Evolutionary conservation across 1,284 basidiomycete genomes (phyloP).

Genomic region (Pyrrhoderma lamaoense): DNA sequence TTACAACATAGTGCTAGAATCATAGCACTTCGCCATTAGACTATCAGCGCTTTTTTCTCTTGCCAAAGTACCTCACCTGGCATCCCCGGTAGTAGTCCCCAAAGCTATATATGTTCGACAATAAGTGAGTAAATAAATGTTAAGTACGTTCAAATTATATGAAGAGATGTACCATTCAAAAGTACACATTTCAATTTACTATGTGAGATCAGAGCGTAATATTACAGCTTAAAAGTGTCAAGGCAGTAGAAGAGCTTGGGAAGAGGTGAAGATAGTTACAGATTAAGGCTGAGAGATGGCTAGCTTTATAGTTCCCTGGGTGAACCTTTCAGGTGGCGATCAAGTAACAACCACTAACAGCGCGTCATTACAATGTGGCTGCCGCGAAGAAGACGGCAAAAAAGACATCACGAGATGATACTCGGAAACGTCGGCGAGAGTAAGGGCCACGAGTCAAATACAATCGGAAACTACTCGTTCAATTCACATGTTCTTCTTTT

Average conservation of each 20-base stretch:
- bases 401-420: constrained; percentile 9
- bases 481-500: no score
- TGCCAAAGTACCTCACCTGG: constrained; percentile 9
- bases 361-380: constrained; percentile 10
- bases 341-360: constrained; percentile 2
- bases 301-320: no score
- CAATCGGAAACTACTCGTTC: background rate
- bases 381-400: background rate
- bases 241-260: background rate
- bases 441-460: background rate
- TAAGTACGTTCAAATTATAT: background rate
- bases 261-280: background rate
- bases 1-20: constrained; percentile 51
- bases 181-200: constrained; percentile 9
- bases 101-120: constrained; percentile 5
- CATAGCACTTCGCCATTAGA: background rate
- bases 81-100: constrained; percentile 19
- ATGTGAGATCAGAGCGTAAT: background rate
- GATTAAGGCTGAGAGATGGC: background rate
- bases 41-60: background rate
- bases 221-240: background rate
- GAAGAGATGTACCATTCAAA: constrained; percentile 14
- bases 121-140: background rate
- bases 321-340: background rate
- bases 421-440: no score